Percentiles rank a stretch among this genome's conserved stretches.
Evolutionary conservation across 345 rosid species (phyloP).

Genomic region (Salix brachista): DNA sequence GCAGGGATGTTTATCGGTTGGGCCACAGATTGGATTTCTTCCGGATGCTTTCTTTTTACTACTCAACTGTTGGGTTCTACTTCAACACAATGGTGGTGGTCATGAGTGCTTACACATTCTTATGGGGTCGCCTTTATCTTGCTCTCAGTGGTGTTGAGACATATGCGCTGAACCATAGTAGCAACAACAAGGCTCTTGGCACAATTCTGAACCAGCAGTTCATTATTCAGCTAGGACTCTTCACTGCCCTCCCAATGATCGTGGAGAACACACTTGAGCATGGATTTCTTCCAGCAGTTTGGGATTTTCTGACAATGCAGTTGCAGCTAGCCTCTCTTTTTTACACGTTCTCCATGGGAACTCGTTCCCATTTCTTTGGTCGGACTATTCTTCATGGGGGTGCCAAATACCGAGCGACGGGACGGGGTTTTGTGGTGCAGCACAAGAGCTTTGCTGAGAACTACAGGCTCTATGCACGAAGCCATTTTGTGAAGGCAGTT

Average conservation of each 20-base stretch:
- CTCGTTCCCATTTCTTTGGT: slow-evolving; percentile 77
- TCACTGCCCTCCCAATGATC: slow-evolving; percentile 84
- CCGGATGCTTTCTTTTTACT: slow-evolving; percentile 79
- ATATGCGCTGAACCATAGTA: slow-evolving; percentile 34
- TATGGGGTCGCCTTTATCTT: slow-evolving; percentile 86
- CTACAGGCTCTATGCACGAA: slow-evolving; percentile 73
- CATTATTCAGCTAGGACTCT: slow-evolving; percentile 61
- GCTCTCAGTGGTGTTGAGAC: slow-evolving; percentile 79
- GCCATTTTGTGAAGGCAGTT: slow-evolving; percentile 84
- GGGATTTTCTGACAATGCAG: slow-evolving; percentile 88
- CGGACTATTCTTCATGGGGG: slow-evolving; percentile 93
- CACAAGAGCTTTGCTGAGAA: slow-evolving; percentile 80
- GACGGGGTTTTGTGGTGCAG: slow-evolving; percentile 89
- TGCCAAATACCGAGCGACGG: slow-evolving; percentile 87
- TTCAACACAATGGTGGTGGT: slow-evolving; percentile 73
- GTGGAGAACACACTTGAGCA: slow-evolving; percentile 81
- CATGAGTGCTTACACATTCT: slow-evolving; percentile 61
- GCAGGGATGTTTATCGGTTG: slow-evolving; percentile 80
- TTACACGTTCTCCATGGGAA: slow-evolving; percentile 86
- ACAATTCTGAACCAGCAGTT: slow-evolving; percentile 32
- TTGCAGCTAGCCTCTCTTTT: slow-evolving; percentile 75
- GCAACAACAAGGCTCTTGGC: slow-evolving; percentile 22
- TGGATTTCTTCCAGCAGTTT: slow-evolving; percentile 73
- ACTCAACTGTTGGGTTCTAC: slow-evolving; percentile 68
- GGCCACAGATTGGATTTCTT: slow-evolving; percentile 89